Conservation (phyloP, 805 yeast species). For the Candida krabiensis region DNA sequence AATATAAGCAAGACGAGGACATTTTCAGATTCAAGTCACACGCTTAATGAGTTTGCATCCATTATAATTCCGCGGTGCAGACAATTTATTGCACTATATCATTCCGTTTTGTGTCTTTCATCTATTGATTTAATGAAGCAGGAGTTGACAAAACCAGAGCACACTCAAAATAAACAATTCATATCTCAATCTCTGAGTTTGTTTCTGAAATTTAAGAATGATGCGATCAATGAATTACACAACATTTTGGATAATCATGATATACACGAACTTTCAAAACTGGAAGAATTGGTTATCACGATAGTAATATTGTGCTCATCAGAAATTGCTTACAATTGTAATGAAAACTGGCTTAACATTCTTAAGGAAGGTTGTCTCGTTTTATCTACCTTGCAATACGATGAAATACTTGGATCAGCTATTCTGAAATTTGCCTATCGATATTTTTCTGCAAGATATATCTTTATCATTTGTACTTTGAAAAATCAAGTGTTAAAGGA, state of each 20-base stretch:
- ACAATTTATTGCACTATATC: conserved; percentile 24
- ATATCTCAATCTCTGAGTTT: conserved; percentile 8
- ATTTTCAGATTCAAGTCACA: conserved; percentile 19
- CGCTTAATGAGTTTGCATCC: conserved; percentile 27
- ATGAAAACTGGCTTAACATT: conserved; percentile 30
- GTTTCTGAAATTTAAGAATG: conserved; percentile 27
- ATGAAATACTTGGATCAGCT: conserved; percentile 22
- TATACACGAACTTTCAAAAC: conserved; percentile 19
- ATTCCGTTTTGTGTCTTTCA: conserved; percentile 28
- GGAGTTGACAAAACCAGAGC: conserved; percentile 8
- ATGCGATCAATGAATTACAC: conserved; percentile 31
- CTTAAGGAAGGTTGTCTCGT: conserved; percentile 32
- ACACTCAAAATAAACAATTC: conserved; percentile 1
- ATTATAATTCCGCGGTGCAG: conserved; percentile 29
- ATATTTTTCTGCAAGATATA: conserved; percentile 32
- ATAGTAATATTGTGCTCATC: conserved; percentile 31
- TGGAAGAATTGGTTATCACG: conserved; percentile 31
- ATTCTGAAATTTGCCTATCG: conserved; percentile 31
- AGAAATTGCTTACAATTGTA: conserved; percentile 31
- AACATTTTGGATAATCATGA: conserved; percentile 26
- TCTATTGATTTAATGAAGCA: conserved; percentile 26
- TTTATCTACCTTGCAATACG: conserved; percentile 23
- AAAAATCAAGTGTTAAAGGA: conserved; percentile 15
- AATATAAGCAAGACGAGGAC: conserved; percentile 26
- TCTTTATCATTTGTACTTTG: conserved; percentile 28